Evolutionary conservation across 2,329 filamentous ascomycete species (phyloP).

Genomic region (Aspergillus fumigatiaffinis): DNA sequence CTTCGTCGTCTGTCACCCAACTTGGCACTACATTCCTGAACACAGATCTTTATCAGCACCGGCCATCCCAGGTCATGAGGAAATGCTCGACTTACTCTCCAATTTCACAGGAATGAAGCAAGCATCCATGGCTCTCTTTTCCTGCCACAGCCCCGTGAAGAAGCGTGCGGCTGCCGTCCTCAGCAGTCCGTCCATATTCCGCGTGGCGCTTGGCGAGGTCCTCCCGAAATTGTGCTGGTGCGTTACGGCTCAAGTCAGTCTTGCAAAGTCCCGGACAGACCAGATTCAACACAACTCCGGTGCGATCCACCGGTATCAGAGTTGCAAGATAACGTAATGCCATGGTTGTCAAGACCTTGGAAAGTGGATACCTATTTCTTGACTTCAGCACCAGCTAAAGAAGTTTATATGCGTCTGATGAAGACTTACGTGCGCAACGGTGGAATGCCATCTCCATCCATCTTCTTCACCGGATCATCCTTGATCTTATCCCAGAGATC

Average conservation of each 20-base stretch:
- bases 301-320: constrained; percentile 16
- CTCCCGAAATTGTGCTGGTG: constrained; percentile 20
- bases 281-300: constrained; percentile 29
- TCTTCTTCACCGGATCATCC: constrained; percentile 17
- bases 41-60: not conserved
- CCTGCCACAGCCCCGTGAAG: constrained; percentile 25
- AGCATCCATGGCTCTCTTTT: constrained; percentile 23
- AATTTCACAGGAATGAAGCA: not conserved
- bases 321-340: constrained; percentile 26
- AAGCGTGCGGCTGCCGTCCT: constrained; percentile 29
- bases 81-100: not conserved
- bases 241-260: constrained; percentile 23
- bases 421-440: not conserved
- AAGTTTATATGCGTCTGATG: not conserved
- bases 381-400: constrained; percentile 6
- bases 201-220: constrained; percentile 8
- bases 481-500: constrained; percentile 15
- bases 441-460: constrained; percentile 10
- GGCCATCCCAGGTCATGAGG: not conserved
- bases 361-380: constrained; percentile 26
- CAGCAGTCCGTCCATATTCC: constrained; percentile 21
- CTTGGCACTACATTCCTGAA: not conserved
- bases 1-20: not conserved
- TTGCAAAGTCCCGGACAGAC: constrained; percentile 29
- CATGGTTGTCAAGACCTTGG: constrained; percentile 33